Base-by-base conservation (phyloP, 306 rosid genomes). In the Vigna reflexopilosa region DNA sequence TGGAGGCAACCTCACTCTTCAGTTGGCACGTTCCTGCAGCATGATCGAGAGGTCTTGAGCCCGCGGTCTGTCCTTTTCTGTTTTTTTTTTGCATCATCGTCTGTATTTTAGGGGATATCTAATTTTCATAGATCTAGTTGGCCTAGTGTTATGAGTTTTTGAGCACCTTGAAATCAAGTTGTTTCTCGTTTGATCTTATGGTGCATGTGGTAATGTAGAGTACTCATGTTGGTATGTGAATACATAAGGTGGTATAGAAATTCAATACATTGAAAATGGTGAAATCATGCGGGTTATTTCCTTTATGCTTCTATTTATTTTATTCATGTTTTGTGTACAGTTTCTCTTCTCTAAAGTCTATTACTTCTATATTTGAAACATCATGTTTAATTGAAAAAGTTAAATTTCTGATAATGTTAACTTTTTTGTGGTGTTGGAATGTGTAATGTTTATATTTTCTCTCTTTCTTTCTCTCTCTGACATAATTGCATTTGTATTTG, bases 191-290 rank as follows among this genome's bases (percentile, higher is more conserved):
- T 88, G 86, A 82, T 85, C 79, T 36, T 82, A 38, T 78, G 90
- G 90, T 89, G 91, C 93, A 86, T 82, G 80, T 85, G 90, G 83
- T 85, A 81, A 84, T 90, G 91, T 88, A 88, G 97, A 87, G 86
- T 58, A 85, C 86, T 84, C 81, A 57, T 77, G 84, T 79, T 89
- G 88, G 86, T 89, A 86, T 92, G 98, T 94, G 97, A 90, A 92
- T 94, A 92, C 88, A 88, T 84, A 87, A 85, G 86, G 88, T 83
- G 93, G 92, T 94, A 94, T 89, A 94, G 97, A 87, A 88, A 90
- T 84, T 88, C 82, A 92, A 88, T 86, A 92, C 90, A 69, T 89
- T 84, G 64, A 88, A 83, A 82, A 85, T 84, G 82, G 84, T 83
- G 82, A 72, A 70, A 70, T 72, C 40, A 56, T 34, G 80, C 61